phyloP scores from a whole-genome alignment of 495 filamentous ascomycete genomes.

The Entonaema liquescens region DNA sequence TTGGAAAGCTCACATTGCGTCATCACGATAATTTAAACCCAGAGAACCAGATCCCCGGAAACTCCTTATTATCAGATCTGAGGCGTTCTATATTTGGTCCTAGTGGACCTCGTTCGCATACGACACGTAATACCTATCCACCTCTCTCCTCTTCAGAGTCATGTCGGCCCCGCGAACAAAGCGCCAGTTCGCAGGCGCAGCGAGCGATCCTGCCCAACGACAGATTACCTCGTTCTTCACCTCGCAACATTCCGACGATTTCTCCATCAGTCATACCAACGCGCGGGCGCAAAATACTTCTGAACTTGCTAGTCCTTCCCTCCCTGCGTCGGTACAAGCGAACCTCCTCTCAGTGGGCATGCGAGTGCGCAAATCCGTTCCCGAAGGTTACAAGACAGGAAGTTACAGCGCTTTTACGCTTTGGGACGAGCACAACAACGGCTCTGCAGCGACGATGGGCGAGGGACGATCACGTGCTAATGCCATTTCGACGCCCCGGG shows the following conservation, averaged over 20 bases:
- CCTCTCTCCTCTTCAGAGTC: conserved; percentile 13
- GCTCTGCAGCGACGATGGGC: conserved; percentile 25
- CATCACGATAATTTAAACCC: conserved; percentile 14
- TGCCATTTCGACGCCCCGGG: conserved; percentile 49
- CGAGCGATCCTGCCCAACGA: conserved; percentile 58
- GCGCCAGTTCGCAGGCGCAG: conserved; percentile 60
- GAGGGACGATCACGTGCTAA: conserved; percentile 44
- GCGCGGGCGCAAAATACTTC: conserved; percentile 7
- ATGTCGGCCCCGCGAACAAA: conserved; percentile 59
- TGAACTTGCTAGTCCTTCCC: conserved; percentile 48
- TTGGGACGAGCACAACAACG: conserved; percentile 48
- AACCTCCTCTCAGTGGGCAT: conserved; percentile 88
- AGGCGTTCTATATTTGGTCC: conserved; percentile 10
- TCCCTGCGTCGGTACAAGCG: conserved; percentile 73
- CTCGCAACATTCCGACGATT: conserved; percentile 6
- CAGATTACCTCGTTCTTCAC: conserved; percentile 61
- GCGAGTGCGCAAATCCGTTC: conserved; percentile 89
- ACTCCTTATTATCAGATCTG: conserved; percentile 23
- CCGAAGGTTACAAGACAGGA: conserved; percentile 89
- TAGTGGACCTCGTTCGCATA: conserved; percentile 29
- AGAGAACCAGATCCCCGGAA: neutral
- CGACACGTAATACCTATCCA: conserved; percentile 33
- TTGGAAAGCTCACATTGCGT: conserved; percentile 25
- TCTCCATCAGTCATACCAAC: conserved; percentile 5
- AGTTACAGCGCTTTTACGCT: conserved; percentile 56